phyloP scores from a whole-genome alignment of 352 stramenopile genomes.

The Phytophthora pistaciae region DNA sequence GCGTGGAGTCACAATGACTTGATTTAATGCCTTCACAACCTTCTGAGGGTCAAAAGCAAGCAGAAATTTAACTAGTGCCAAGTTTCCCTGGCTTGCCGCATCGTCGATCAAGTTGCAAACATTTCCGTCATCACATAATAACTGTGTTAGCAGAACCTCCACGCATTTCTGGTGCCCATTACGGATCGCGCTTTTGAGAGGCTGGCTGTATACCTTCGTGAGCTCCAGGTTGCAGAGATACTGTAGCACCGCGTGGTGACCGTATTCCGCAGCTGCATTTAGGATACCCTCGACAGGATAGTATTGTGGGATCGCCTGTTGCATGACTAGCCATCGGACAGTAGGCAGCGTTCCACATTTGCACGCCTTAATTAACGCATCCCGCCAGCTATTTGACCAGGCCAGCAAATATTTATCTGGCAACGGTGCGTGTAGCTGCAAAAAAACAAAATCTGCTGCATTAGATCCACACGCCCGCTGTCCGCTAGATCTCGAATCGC shows the following conservation, averaged over 20 bases:
- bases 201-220: too few species aligned
- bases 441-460: constrained; percentile 24
- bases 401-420: not conserved
- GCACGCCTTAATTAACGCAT: constrained; percentile 4
- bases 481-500: constrained; percentile 9
- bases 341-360: not conserved
- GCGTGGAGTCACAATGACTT: not conserved
- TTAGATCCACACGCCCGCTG: constrained; percentile 6
- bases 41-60: not conserved
- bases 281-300: not conserved
- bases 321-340: constrained; percentile 7
- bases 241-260: too few species aligned
- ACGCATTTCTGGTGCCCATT: too few species aligned
- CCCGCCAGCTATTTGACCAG: not conserved
- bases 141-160: too few species aligned
- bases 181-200: too few species aligned
- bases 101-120: too few species aligned
- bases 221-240: too few species aligned
- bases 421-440: constrained; percentile 1
- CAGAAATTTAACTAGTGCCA: not conserved
- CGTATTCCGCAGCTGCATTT: too few species aligned
- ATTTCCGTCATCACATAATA: too few species aligned
- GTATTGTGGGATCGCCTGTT: too few species aligned
- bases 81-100: too few species aligned
- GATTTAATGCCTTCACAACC: not conserved